Evolutionary conservation across 257 asterid species (phyloP), one percentile per base, ranked within the genome.

Genomic region (Linaria vulgaris): DNA sequence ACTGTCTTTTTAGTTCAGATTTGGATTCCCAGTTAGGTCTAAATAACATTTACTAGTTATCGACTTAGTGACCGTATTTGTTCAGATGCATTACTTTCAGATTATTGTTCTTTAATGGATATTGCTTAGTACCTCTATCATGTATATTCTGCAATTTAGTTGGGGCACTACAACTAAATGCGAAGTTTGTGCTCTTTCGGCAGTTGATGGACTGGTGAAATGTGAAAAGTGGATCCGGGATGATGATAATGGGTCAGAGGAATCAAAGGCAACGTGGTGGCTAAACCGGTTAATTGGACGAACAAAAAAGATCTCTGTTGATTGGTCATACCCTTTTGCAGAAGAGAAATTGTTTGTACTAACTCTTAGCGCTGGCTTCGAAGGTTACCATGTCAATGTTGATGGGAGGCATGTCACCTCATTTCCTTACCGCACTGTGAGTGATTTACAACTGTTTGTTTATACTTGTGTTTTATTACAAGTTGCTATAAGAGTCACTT

Each of bases 401-500:
- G 99, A 92, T 52, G 99, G 99, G 63, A 87, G 90, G 75, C 99
- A 89, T 56, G 73, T 89, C 62, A 89, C 99, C 73, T 92, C 99
- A 6, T 89, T 92, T 71, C 97, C 97, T 12, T 89, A 92, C 76
- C 95, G 89, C 63, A 85, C 84, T n/a, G 99, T 92, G 75, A 80
- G 91, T 79, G 54, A 12, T 58, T 23, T 70, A 6, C 56, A 46
- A 37, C 38, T 24, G 6, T 39, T 14, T 76, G 51, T 57, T 12
- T 68, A n/a, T n/a, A n/a, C 44, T 58, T 16, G 7, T 56, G 53
- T 14, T 66, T 64, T 39, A 49, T 11, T 15, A 25, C 12, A 39
- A 61, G 60, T 27, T 69, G 41, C n/a, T 39, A 59, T 63, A 59
- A 57, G 61, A 22, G 46, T 64, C 7, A 49, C 38, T 60, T 65